Evolutionary conservation across 805 yeast species (phyloP).

Genomic region (Monosporozyma yasuniensis): DNA sequence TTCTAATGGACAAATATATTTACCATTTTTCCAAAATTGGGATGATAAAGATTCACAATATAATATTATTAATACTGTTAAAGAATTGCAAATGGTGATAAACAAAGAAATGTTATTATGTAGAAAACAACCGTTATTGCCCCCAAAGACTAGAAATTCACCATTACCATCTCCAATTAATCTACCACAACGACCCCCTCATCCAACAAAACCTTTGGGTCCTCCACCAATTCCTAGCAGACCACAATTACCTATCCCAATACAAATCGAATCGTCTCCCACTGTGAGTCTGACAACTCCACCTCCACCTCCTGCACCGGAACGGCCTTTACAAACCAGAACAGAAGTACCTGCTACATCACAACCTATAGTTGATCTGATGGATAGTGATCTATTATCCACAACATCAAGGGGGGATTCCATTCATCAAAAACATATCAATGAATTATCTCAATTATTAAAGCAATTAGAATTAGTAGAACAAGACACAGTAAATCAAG

Average conservation of each 20-base stretch:
- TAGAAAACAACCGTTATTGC: slow-evolving; percentile 3
- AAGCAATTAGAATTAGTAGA: background rate
- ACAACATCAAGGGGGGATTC: background rate
- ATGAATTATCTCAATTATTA: background rate
- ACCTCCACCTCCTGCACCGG: background rate
- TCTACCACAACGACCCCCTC: background rate
- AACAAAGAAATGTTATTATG: background rate
- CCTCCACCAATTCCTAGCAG: background rate
- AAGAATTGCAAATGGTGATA: background rate
- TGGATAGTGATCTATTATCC: slow-evolving; percentile 6
- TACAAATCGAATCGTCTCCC: background rate
- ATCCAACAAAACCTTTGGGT: background rate
- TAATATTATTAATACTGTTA: slow-evolving; percentile 5
- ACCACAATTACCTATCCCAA: background rate
- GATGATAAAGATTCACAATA: slow-evolving; percentile 8
- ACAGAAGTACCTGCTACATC: too few species aligned
- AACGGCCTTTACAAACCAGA: slow-evolving; percentile 1
- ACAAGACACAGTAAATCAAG: background rate
- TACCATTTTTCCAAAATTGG: slow-evolving; percentile 64
- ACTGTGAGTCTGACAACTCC: background rate
- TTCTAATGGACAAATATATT: slow-evolving; percentile 60
- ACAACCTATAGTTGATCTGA: slow-evolving; percentile 6
- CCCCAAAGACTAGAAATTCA: slow-evolving; percentile 6
- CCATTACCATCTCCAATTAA: background rate
- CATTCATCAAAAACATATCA: background rate